phyloP scores from a whole-genome alignment of 2,329 filamentous ascomycete species.

The Lecanicillium sp. region DNA sequence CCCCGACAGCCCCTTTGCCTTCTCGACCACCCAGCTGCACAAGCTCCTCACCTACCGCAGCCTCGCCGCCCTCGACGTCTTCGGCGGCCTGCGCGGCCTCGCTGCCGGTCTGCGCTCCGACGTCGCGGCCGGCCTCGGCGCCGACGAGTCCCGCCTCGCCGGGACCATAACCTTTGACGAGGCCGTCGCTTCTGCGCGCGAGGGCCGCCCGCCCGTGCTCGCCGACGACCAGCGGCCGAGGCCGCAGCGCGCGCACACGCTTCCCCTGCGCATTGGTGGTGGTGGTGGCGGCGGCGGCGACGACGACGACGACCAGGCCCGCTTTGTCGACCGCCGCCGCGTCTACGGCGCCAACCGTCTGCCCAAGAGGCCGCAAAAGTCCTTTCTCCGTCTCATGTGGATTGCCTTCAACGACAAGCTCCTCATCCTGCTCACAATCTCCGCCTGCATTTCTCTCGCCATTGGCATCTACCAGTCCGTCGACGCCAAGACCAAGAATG shows the following conservation, averaged over 20 bases:
- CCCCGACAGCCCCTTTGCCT: constrained; percentile 43
- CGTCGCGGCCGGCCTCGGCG: constrained; percentile 39
- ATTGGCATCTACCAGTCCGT: constrained; percentile 70
- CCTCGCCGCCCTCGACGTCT: constrained; percentile 40
- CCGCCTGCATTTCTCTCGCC: constrained; percentile 66
- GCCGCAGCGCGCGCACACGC: constrained; percentile 18
- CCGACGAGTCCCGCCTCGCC: constrained; percentile 42
- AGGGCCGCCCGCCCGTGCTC: constrained; percentile 23
- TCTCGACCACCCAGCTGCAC: constrained; percentile 47
- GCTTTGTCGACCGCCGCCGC: constrained; percentile 55
- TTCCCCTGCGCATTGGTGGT: constrained; percentile 27
- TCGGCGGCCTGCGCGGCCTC: constrained; percentile 50
- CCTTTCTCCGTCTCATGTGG: constrained; percentile 62
- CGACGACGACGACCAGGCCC: constrained; percentile 17
- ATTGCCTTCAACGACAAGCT: constrained; percentile 80
- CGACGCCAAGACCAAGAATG: constrained; percentile 41
- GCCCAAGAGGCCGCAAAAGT: constrained; percentile 59
- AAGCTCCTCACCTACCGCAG: constrained; percentile 47
- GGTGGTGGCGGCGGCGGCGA: too few relatives aligned
- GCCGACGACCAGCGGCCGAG: constrained; percentile 15
- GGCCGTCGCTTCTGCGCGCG: constrained; percentile 34
- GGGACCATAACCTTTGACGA: constrained; percentile 43
- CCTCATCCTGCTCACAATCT: constrained; percentile 63
- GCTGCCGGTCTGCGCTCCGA: constrained; percentile 46
- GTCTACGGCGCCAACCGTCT: constrained; percentile 59